Conservation (phyloP, 441 rosid genomes). For the Manihot esculenta region DNA sequence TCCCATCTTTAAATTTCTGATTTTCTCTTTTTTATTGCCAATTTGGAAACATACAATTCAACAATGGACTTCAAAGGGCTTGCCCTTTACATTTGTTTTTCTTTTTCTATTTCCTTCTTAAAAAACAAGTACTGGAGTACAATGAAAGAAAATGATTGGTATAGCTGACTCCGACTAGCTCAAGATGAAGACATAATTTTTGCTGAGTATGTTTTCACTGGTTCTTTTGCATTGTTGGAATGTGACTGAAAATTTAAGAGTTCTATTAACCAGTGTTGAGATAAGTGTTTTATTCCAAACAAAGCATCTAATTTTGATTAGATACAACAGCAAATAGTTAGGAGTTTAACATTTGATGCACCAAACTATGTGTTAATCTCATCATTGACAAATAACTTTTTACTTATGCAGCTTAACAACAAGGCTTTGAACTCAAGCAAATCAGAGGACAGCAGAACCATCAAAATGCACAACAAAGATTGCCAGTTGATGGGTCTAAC, state of each 20-base stretch:
- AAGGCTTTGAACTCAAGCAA: conserved; percentile 57
- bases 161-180: not conserved
- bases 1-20: not conserved
- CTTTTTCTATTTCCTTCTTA: too few relatives aligned
- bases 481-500: conserved; percentile 93
- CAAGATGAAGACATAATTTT: not conserved
- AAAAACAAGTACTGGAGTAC: too few relatives aligned
- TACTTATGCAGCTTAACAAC: conserved; percentile 53
- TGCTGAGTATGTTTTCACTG: not conserved
- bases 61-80: not conserved
- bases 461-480: conserved; percentile 81
- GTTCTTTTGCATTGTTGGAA: not conserved
- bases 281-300: too few relatives aligned
- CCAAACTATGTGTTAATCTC: conserved; percentile 25
- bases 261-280: too few relatives aligned
- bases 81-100: too few relatives aligned
- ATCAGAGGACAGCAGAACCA: conserved; percentile 64
- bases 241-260: conserved; percentile 11
- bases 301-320: conserved; percentile 17
- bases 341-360: conserved; percentile 11
- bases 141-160: not conserved
- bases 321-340: conserved; percentile 25
- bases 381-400: conserved; percentile 1
- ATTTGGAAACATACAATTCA: not conserved
- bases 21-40: not conserved